Conservation (phyloP, 805 yeast species). For the Spathaspora hagerdaliae region DNA sequence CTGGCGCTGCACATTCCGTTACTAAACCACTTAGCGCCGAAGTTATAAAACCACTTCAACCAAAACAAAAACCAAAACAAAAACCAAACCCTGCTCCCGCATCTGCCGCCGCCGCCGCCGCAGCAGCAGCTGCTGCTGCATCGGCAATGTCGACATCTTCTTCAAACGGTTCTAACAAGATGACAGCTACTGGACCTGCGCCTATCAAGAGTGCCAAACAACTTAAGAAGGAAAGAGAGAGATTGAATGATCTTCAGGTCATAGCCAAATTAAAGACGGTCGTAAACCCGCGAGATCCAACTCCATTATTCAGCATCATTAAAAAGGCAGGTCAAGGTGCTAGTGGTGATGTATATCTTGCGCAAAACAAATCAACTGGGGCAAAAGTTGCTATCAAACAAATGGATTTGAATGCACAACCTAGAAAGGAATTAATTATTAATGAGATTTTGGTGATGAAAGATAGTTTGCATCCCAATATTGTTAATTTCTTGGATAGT, state of each 20-base stretch:
- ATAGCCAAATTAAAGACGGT: constrained; percentile 78
- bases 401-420: constrained; percentile 88
- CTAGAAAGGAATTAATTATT: constrained; percentile 90
- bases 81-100: too few species aligned
- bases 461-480: constrained; percentile 89
- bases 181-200: constrained; percentile 7
- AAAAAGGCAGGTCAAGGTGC: constrained; percentile 98
- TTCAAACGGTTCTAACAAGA: not conserved
- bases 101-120: constrained; percentile 2
- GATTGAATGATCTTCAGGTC: constrained; percentile 80
- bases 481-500: constrained; percentile 91
- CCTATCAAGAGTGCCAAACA: constrained; percentile 35
- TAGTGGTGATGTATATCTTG: constrained; percentile 89
- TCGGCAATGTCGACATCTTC: not conserved
- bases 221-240: constrained; percentile 37
- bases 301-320: constrained; percentile 68
- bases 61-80: constrained; percentile 9
- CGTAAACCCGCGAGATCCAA: constrained; percentile 83
- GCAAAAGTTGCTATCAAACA: constrained; percentile 91
- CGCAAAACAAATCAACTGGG: constrained; percentile 57
- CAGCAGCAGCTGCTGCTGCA: constrained; percentile 2
- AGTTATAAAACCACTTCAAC: constrained; percentile 24
- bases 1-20: constrained; percentile 8
- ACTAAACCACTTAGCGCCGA: constrained; percentile 10
- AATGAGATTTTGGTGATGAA: constrained; percentile 97